Evolutionary conservation across 352 stramenopile genomes (phyloP).

Genomic region (Globisporangium lucens): DNA sequence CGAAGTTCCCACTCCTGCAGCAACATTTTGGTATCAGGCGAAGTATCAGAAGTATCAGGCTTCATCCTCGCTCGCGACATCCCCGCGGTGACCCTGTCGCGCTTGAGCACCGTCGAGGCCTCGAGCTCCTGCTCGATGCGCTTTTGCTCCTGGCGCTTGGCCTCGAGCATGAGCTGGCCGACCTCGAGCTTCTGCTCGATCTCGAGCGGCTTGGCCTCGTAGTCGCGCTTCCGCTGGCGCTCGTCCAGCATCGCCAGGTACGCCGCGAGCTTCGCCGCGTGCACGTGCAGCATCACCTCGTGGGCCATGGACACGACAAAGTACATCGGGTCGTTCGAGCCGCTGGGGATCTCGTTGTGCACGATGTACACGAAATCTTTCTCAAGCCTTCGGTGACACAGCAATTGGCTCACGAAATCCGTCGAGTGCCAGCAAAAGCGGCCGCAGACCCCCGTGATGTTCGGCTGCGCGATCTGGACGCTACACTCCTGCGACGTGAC

Average conservation of each 20-base stretch:
- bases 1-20: conserved; percentile 49
- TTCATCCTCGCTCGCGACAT: conserved; percentile 23
- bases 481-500: conserved; percentile 47
- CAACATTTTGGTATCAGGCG: background rate
- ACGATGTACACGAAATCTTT: conserved; percentile 58
- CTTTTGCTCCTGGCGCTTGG: conserved; percentile 63
- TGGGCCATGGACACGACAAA: conserved; percentile 53
- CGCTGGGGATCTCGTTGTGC: conserved; percentile 38
- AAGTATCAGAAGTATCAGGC: background rate
- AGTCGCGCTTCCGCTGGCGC: conserved; percentile 38
- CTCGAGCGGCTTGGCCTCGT: conserved; percentile 53
- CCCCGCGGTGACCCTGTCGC: background rate
- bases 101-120: conserved; percentile 26
- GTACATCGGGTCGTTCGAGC: conserved; percentile 38
- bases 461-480: conserved; percentile 48
- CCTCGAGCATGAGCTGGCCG: conserved; percentile 48
- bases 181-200: conserved; percentile 68
- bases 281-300: conserved; percentile 50
- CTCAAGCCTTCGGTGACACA: conserved; percentile 46
- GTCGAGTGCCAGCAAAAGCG: conserved; percentile 68
- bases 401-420: conserved; percentile 22
- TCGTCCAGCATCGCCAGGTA: conserved; percentile 47
- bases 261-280: conserved; percentile 31
- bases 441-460: conserved; percentile 50
- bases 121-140: conserved; percentile 52